Percentiles rank a stretch among this genome's conserved stretches.
These are phyloP conservation scores for Diaporthe sp. DNA, from an alignment of 2,329 filamentous ascomycete genomes.

Conservation along the genomic window DNA sequence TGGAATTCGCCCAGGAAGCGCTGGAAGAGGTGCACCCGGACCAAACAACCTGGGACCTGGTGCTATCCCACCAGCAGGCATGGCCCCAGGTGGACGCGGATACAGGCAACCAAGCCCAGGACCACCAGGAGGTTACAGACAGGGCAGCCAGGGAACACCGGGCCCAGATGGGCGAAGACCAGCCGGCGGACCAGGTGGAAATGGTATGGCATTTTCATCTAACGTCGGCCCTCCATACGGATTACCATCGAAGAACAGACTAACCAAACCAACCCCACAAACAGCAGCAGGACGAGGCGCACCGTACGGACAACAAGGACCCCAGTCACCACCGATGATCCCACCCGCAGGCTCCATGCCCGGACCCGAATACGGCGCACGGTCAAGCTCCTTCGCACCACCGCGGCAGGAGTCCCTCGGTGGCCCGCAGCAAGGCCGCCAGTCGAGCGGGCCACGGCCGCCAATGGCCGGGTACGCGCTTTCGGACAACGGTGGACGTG, in stretches of 20 bases:
- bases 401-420: constrained; percentile 31
- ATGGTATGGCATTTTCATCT: constrained; percentile 32
- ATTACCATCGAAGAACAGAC: constrained; percentile 52
- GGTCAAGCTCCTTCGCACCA: not conserved
- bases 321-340: constrained; percentile 42
- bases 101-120: constrained; percentile 58
- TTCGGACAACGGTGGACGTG: constrained; percentile 45
- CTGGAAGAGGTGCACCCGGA: constrained; percentile 41
- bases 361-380: constrained; percentile 42
- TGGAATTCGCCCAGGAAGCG: constrained; percentile 63
- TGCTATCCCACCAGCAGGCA: constrained; percentile 33
- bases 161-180: constrained; percentile 30
- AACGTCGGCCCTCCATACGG: constrained; percentile 44
- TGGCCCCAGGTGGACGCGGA: constrained; percentile 51
- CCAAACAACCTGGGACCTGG: constrained; percentile 35
- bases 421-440: constrained; percentile 7
- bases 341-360: constrained; percentile 38
- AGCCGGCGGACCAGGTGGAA: constrained; percentile 36
- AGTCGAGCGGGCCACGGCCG: constrained; percentile 33
- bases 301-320: constrained; percentile 30
- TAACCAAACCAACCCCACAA: constrained; percentile 53
- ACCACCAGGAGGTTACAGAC: constrained; percentile 41
- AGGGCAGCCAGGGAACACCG: constrained; percentile 40
- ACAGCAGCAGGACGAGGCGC: constrained; percentile 41
- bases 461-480: constrained; percentile 19